Percentiles rank a stretch among this genome's conserved stretches.
phyloP scores from a whole-genome alignment of 306 rosid genomes.

The Castanospermum australe region DNA sequence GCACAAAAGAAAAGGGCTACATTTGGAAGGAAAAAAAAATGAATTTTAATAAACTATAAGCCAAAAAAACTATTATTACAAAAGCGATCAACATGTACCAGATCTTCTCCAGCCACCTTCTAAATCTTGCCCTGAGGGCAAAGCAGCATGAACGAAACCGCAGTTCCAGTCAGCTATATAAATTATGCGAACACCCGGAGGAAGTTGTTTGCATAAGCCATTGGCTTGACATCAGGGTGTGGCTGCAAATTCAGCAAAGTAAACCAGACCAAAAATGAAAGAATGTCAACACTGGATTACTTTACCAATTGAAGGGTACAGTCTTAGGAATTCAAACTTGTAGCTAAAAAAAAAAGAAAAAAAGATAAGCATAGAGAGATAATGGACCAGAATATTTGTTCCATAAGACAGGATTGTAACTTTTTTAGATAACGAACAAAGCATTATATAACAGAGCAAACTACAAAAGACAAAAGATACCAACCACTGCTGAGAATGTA shows the following conservation, averaged over 20 bases:
- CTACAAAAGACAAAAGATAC: constrained; percentile 34
- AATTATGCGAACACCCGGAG: constrained; percentile 68
- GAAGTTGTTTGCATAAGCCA: constrained; percentile 99
- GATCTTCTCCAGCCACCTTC: constrained; percentile 26
- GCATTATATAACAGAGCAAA: background rate
- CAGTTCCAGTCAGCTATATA: constrained; percentile 27
- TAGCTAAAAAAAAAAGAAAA: too few relatives aligned
- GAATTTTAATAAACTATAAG: constrained; percentile 30
- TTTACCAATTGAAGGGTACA: background rate
- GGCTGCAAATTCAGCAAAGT: constrained; percentile 59
- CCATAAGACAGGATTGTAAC: background rate
- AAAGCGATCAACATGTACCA: constrained; percentile 29
- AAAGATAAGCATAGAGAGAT: background rate
- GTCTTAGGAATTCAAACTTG: background rate
- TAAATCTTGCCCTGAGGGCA: too few relatives aligned
- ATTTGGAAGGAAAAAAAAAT: constrained; percentile 27
- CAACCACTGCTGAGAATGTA: constrained; percentile 90
- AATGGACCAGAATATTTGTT: background rate
- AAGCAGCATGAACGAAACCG: constrained; percentile 20
- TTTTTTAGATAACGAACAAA: background rate
- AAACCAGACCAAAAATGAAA: background rate
- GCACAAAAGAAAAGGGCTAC: constrained; percentile 14
- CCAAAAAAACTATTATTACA: constrained; percentile 36
- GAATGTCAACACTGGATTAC: background rate
- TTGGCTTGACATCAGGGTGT: constrained; percentile 96